Evolutionary conservation across 805 yeast species (phyloP), one percentile per base, ranked within the genome.

Genomic region (Kuraishia floccosa): DNA sequence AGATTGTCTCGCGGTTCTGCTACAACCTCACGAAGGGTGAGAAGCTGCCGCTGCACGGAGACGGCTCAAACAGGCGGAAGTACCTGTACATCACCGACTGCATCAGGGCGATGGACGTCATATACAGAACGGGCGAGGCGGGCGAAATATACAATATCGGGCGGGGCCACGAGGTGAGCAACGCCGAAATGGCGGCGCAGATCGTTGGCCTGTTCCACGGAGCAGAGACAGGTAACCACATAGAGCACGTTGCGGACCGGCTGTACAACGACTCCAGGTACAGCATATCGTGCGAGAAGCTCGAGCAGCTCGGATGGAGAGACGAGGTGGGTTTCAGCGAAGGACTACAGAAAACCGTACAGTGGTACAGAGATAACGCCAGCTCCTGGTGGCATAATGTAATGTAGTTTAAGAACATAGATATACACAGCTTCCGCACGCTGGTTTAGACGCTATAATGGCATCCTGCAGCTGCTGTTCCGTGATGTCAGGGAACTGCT

Each of bases 391-490:
- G 23, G 23, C 11, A 20, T 8, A 11, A 11, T 20, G 23, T 20
- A 9, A 20, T 9, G 23, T 20, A 20, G 23, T 8, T 20, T n/a
- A n/a, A n/a, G n/a, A n/a, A n/a, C n/a, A n/a, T n/a, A 25, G 7
- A 24, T 33, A 38, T 13, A 39, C n/a, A 35, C 63, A 56, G 11
- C 71, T 67, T 3, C 81, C 81, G 33, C 59, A 47, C 5, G 72
- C 73, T 10, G 81, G 79, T 41, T 60, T 62, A 18, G 75, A 63
- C 7, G 66, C 63, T 16, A 73, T 63, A 17, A 74, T 57, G 7
- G 79, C 80, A 6, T 65, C 66, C 3, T 47, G 50, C 27, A 74
- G 50, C 39, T 63, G 63, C 12, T 39, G 59, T 5, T 53, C 49
- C 3, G 74, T 57, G 32, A 75, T 60, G 1, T 46, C 43, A 2